Evolutionary conservation across 2,329 filamentous ascomycete species (phyloP).

Genomic region (Tolypocladium tropicale): DNA sequence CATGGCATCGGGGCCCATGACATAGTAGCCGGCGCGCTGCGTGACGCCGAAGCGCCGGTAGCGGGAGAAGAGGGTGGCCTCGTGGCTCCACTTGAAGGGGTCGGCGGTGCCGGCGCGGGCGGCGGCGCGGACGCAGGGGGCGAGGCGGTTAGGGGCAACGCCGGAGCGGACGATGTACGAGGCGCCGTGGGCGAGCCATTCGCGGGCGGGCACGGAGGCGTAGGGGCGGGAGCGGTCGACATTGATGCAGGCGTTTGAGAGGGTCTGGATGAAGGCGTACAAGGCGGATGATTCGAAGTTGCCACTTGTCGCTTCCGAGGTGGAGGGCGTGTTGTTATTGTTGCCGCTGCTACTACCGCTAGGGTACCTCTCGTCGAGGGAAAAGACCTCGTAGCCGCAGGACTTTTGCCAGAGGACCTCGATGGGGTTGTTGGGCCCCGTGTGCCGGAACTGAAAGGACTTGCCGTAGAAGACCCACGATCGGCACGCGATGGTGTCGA

Average conservation of each 20-base stretch:
- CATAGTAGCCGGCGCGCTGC: conserved; percentile 14
- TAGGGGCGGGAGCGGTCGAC: conserved; percentile 16
- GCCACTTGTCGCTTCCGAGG: background rate
- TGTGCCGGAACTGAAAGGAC: conserved; percentile 17
- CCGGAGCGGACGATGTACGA: conserved; percentile 18
- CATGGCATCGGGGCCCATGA: conserved; percentile 21
- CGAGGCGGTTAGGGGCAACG: conserved; percentile 4
- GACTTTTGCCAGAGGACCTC: conserved; percentile 17
- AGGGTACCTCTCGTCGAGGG: conserved; percentile 13
- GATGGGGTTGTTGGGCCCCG: conserved; percentile 10
- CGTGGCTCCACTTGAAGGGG: conserved; percentile 23
- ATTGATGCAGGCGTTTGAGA: conserved; percentile 21
- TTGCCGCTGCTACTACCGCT: background rate
- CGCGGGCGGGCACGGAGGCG: conserved; percentile 10
- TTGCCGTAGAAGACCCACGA: conserved; percentile 20
- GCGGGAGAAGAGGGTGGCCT: conserved; percentile 22
- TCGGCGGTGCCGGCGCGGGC: conserved; percentile 13
- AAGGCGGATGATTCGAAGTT: conserved; percentile 13
- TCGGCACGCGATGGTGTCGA: conserved; percentile 13
- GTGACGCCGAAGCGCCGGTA: conserved; percentile 22
- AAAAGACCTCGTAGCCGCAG: conserved; percentile 14
- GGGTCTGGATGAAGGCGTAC: conserved; percentile 22
- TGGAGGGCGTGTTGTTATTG: background rate
- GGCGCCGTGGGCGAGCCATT: conserved; percentile 20
- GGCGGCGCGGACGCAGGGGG: conserved; percentile 13